phyloP scores from a whole-genome alignment of 2,329 filamentous ascomycete species.

The Hypocrella siamensis region DNA sequence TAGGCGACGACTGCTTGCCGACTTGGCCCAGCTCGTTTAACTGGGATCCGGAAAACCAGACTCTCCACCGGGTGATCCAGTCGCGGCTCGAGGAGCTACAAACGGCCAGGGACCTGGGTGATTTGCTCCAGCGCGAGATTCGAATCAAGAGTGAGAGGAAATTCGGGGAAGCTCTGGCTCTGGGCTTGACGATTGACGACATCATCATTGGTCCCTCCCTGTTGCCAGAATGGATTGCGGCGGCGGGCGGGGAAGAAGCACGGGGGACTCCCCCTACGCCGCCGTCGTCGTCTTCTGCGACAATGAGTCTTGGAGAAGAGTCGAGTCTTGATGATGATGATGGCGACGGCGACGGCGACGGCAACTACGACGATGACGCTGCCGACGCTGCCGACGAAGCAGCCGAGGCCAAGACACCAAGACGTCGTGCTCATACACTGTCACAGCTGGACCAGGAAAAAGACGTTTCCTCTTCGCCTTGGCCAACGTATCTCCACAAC shows the following conservation, averaged over 20 bases:
- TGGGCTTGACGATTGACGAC: constrained; percentile 8
- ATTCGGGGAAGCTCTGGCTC: constrained; percentile 9
- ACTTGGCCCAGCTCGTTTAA: constrained; percentile 10
- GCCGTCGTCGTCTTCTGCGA: no score
- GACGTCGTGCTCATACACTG: no score
- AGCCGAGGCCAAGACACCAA: background rate
- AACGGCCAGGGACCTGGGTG: constrained; percentile 7
- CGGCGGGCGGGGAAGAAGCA: no score
- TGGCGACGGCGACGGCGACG: constrained; percentile 4
- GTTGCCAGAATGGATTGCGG: constrained; percentile 13
- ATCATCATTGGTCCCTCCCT: constrained; percentile 12
- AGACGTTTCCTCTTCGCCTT: no score
- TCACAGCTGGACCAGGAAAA: no score
- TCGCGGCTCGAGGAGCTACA: constrained; percentile 7
- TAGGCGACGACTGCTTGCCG: constrained; percentile 15
- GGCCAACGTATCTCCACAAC: no score
- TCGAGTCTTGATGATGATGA: background rate
- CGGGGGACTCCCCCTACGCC: background rate
- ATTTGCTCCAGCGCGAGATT: constrained; percentile 8
- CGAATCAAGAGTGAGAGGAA: constrained; percentile 11
- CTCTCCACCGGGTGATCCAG: constrained; percentile 13
- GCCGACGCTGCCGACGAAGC: background rate
- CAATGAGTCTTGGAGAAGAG: no score
- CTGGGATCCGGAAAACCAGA: constrained; percentile 11
- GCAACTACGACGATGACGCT: constrained; percentile 1